These are phyloP conservation scores for Cyathus pygmaeus DNA, from an alignment of 1,284 basidiomycete species.

Conservation along the genomic window DNA sequence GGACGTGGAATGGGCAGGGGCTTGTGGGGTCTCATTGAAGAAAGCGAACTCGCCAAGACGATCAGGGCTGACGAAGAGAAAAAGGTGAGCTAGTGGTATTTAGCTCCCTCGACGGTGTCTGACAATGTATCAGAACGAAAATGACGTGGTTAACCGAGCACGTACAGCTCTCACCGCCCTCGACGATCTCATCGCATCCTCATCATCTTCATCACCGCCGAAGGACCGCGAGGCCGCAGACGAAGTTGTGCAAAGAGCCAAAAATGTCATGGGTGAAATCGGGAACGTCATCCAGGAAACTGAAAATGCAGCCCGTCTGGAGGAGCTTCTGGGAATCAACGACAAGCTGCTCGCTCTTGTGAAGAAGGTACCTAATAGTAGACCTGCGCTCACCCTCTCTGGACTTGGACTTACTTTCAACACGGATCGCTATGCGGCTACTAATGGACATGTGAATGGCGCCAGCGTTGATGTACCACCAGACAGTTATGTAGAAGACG, in stretches of 20 bases:
- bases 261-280: constrained; percentile 66
- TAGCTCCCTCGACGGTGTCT: constrained; percentile 1
- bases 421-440: constrained; percentile 1
- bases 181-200: constrained; percentile 43
- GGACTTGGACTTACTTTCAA: constrained; percentile 5
- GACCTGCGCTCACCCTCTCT: constrained; percentile 37
- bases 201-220: constrained; percentile 2
- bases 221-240: constrained; percentile 57
- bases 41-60: constrained; percentile 78
- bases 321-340: constrained; percentile 76
- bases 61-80: constrained; percentile 70
- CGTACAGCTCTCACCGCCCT: constrained; percentile 59
- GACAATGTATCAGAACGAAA: constrained; percentile 53
- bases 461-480: constrained; percentile 6
- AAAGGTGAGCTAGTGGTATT: constrained; percentile 54
- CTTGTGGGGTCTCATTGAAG: constrained; percentile 84
- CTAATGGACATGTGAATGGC: constrained; percentile 23
- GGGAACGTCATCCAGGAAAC: constrained; percentile 66
- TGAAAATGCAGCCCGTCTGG: constrained; percentile 66
- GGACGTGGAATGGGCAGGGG: constrained; percentile 64
- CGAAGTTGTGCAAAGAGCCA: constrained; percentile 60
- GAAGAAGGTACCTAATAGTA: constrained; percentile 48
- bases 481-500: constrained; percentile 34
- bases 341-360: constrained; percentile 72
- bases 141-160: constrained; percentile 64